Evolutionary conservation across 768 basidiomycete genomes (phyloP).

Genomic region (Hydnomerulius pinastri): DNA sequence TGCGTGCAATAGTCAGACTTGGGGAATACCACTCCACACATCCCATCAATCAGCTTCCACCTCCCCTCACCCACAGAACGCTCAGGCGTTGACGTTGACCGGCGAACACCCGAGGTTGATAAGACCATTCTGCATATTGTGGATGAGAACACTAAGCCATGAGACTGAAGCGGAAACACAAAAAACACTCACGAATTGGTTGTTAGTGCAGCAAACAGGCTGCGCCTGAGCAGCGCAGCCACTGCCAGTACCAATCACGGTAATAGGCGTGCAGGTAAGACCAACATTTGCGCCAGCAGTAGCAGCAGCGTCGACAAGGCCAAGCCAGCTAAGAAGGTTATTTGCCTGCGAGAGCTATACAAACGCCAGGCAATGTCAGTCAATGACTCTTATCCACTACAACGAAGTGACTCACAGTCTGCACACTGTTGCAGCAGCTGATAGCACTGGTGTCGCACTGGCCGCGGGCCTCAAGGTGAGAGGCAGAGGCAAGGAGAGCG

Average conservation of each 20-base stretch:
- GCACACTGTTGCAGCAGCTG: constrained; percentile 12
- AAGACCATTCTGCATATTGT: constrained; percentile 2
- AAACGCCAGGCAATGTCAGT: neutral
- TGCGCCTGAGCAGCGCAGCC: constrained; percentile 1
- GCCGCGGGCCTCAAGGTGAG: constrained; percentile 1
- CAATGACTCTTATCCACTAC: too few species aligned
- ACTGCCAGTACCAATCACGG: neutral
- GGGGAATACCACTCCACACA: neutral
- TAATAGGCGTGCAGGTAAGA: neutral
- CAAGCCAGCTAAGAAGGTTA: rapidly evolving
- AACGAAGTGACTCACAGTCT: constrained; percentile 1
- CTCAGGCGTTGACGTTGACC: neutral
- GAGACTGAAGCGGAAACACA: neutral
- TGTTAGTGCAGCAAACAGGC: constrained; percentile 10
- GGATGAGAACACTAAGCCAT: too few species aligned
- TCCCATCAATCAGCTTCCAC: neutral
- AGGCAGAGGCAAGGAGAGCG: constrained; percentile 14
- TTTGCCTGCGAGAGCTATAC: neutral
- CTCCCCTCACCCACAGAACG: neutral
- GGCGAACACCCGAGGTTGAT: constrained; percentile 6
- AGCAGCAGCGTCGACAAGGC: neutral
- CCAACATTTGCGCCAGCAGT: neutral
- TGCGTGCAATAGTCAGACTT: too few species aligned
- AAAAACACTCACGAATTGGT: neutral
- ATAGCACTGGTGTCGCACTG: constrained; percentile 7